These are phyloP conservation scores for Fraxinus paxiana DNA, from an alignment of 305 asterid species.

Conservation along the genomic window DNA sequence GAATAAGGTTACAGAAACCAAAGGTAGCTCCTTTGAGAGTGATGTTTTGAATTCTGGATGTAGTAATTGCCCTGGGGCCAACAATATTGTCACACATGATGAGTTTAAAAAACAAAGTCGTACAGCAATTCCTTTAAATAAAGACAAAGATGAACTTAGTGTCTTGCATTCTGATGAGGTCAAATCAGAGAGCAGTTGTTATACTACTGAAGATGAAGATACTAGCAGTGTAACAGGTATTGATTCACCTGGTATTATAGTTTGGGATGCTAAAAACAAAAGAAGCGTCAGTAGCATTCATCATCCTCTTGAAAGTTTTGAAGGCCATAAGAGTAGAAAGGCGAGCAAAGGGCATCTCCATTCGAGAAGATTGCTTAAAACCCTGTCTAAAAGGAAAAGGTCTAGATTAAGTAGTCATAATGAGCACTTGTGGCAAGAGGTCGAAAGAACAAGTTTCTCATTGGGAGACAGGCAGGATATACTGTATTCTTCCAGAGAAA, in stretches of 20 bases:
- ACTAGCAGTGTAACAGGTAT: conserved; percentile 61
- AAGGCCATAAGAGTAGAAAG: conserved; percentile 52
- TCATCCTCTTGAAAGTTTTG: conserved; percentile 90
- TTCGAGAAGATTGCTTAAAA: conserved; percentile 45
- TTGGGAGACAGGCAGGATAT: conserved; percentile 72
- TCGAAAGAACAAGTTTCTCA: conserved; percentile 66
- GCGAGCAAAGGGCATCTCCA: conserved; percentile 44
- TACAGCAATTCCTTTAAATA: conserved; percentile 24
- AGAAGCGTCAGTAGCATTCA: conserved; percentile 69
- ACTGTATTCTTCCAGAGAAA: conserved; percentile 42
- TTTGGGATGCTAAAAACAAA: conserved; percentile 87
- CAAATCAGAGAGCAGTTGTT: conserved; percentile 66
- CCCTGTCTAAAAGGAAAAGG: conserved; percentile 64
- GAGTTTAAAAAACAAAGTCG: conserved; percentile 24
- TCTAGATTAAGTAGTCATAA: conserved; percentile 52
- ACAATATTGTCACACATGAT: conserved; percentile 18
- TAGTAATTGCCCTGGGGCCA: conserved; percentile 24
- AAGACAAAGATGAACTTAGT: conserved; percentile 47
- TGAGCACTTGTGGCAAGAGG: conserved; percentile 78
- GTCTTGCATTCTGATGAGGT: conserved; percentile 41
- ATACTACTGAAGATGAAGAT: conserved; percentile 70
- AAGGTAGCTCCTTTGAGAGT: conserved; percentile 18
- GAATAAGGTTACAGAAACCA: conserved; percentile 31
- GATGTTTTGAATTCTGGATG: conserved; percentile 28
- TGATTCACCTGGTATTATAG: conserved; percentile 75